phyloP scores from a whole-genome alignment of 2,329 filamentous ascomycete species.

The Ceratocystiopsis minuta region DNA sequence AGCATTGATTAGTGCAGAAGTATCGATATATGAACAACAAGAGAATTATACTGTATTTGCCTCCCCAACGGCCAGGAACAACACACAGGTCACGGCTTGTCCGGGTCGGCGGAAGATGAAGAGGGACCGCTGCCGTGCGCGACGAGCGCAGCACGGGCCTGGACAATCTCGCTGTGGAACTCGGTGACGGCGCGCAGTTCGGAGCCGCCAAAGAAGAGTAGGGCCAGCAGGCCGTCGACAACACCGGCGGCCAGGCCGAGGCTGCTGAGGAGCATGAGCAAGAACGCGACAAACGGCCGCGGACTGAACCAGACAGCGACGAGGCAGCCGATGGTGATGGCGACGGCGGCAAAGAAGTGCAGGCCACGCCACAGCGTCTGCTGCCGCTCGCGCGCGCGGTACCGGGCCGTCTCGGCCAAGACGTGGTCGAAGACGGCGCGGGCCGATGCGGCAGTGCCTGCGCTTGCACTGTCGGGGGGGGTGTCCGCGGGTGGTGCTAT shows the following conservation, averaged over 20 bases:
- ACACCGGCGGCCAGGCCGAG: constrained; percentile 58
- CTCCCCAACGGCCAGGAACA: too few relatives aligned
- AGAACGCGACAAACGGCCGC: constrained; percentile 50
- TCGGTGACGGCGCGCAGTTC: constrained; percentile 73
- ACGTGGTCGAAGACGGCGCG: constrained; percentile 40
- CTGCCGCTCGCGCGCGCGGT: constrained; percentile 49
- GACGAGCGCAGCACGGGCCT: constrained; percentile 33
- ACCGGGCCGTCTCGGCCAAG: constrained; percentile 48
- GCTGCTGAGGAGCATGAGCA: constrained; percentile 65
- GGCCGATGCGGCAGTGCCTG: not conserved
- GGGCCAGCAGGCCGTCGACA: constrained; percentile 68
- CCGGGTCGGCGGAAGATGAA: too few relatives aligned
- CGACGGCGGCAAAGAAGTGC: constrained; percentile 54
- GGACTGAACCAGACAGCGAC: constrained; percentile 77
- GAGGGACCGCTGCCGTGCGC: constrained; percentile 7
- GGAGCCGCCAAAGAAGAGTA: constrained; percentile 60
- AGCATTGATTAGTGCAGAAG: too few relatives aligned
- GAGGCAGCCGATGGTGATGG: constrained; percentile 54
- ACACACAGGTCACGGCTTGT: too few relatives aligned
- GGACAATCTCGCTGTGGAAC: constrained; percentile 83
- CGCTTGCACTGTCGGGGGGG: not conserved
- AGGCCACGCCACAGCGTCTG: constrained; percentile 54
- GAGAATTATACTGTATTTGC: too few relatives aligned
- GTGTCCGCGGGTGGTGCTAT: not conserved
- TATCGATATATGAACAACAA: too few relatives aligned